Conservation (phyloP, 1,284 basidiomycete genomes). For the Ganoderma lingzhi region DNA sequence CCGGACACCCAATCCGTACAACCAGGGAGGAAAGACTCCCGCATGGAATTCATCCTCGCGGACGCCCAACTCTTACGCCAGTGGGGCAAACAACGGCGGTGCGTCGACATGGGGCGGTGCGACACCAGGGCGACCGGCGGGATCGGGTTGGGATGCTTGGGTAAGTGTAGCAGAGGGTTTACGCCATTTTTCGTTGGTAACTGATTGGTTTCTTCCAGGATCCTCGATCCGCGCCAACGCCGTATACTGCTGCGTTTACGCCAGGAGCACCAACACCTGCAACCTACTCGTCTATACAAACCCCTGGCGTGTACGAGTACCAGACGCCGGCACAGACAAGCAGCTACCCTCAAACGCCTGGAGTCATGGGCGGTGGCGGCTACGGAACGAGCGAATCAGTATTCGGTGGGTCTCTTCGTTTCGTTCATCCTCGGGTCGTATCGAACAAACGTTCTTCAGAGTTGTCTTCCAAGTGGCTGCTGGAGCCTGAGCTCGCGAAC, state of each 20-base stretch:
- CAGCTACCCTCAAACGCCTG: slow-evolving; percentile 47
- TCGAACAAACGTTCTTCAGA: slow-evolving; percentile 26
- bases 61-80: slow-evolving; percentile 77
- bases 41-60: slow-evolving; percentile 65
- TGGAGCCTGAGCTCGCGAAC: slow-evolving; percentile 49
- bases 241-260: slow-evolving; percentile 25
- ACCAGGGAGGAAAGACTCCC: slow-evolving; percentile 56
- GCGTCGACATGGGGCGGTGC: slow-evolving; percentile 41
- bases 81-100: slow-evolving; percentile 32
- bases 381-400: slow-evolving; percentile 20
- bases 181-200: not conserved
- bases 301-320: slow-evolving; percentile 49
- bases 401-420: slow-evolving; percentile 22
- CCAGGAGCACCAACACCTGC: slow-evolving; percentile 30
- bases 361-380: slow-evolving; percentile 55
- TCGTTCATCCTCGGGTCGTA: not conserved
- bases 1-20: slow-evolving; percentile 76
- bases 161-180: slow-evolving; percentile 22
- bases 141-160: slow-evolving; percentile 30
- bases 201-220: slow-evolving; percentile 8
- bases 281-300: slow-evolving; percentile 47
- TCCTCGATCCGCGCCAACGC: slow-evolving; percentile 25
- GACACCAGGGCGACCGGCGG: slow-evolving; percentile 42
- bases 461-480: slow-evolving; percentile 51
- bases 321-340: slow-evolving; percentile 50